These are phyloP conservation scores for Macrolepiota fuliginosa DNA, from an alignment of 768 basidiomycete genomes.

Conservation along the genomic window DNA sequence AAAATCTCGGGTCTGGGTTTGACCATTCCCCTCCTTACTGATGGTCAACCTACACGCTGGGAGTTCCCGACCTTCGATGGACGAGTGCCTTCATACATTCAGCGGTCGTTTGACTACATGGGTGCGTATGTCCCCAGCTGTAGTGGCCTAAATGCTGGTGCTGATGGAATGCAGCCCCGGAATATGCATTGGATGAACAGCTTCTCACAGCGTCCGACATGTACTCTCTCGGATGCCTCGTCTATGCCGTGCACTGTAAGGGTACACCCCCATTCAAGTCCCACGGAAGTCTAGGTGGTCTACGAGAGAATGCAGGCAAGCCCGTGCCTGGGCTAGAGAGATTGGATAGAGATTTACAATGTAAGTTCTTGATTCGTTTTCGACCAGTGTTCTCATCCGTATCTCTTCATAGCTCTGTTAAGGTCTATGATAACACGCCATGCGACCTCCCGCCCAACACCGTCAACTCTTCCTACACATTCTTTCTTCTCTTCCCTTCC, in stretches of 20 bases:
- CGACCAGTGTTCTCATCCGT: background rate
- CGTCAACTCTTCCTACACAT: constrained; percentile 77
- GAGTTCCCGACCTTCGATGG: constrained; percentile 89
- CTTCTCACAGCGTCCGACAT: constrained; percentile 88
- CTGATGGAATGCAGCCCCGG: constrained; percentile 61
- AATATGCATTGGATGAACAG: constrained; percentile 90
- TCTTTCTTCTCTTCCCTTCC: constrained; percentile 94
- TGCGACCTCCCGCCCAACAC: constrained; percentile 68
- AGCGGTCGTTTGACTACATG: constrained; percentile 94
- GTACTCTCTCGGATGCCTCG: constrained; percentile 87
- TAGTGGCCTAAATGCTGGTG: background rate
- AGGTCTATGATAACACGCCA: constrained; percentile 79
- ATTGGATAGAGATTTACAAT: constrained; percentile 72
- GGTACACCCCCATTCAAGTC: constrained; percentile 86
- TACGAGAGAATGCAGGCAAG: constrained; percentile 70
- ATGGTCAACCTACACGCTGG: constrained; percentile 79
- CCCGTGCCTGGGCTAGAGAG: constrained; percentile 59
- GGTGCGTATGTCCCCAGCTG: constrained; percentile 43
- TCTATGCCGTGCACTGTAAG: constrained; percentile 90
- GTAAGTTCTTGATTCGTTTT: constrained; percentile 31
- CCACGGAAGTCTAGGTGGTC: constrained; percentile 67
- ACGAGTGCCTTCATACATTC: constrained; percentile 73
- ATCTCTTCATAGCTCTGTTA: constrained; percentile 60
- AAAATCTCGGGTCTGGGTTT: constrained; percentile 90
- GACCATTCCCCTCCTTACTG: constrained; percentile 71